These are phyloP conservation scores for Phlyctochytrium bullatum DNA, from an alignment of 192 early-diverging fungal species.

Conservation along the genomic window DNA sequence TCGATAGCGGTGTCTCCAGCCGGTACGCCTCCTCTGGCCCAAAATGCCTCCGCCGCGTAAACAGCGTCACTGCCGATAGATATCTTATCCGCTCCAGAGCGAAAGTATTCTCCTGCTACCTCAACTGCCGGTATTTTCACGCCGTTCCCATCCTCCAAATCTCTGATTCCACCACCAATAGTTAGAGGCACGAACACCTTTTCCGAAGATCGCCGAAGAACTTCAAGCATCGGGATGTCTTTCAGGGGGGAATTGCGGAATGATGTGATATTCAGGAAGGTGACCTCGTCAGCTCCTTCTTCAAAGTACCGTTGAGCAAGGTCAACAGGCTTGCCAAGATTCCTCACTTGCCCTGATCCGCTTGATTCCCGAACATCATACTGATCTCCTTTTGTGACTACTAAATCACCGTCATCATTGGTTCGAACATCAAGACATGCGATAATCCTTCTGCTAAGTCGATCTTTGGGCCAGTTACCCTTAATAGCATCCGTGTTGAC, in stretches of 20 bases:
- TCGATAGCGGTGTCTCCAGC: conserved; percentile 85
- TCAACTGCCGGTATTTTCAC: conserved; percentile 70
- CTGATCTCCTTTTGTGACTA: conserved; percentile 99
- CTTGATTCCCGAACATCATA: conserved; percentile 91
- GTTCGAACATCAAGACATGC: conserved; percentile 96
- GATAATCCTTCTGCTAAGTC: conserved; percentile 86
- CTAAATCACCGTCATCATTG: conserved; percentile 95
- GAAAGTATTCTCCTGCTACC: conserved; percentile 99
- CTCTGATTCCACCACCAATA: conserved; percentile 97
- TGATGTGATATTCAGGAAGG: conserved; percentile 98
- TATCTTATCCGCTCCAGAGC: conserved; percentile 98
- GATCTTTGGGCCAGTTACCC: conserved; percentile 36
- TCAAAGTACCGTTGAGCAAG: conserved; percentile 87
- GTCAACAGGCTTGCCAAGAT: conserved; percentile 96
- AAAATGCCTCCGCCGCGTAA: conserved; percentile 88
- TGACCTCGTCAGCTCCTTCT: conserved; percentile 97
- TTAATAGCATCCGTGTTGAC: conserved; percentile 31
- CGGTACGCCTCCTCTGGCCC: conserved; percentile 45
- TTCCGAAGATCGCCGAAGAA: conserved; percentile 80
- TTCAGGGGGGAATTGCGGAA: conserved; percentile 88
- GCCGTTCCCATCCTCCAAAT: conserved; percentile 77
- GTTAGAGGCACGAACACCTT: conserved; percentile 98
- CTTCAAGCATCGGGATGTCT: conserved; percentile 96
- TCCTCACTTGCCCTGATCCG: conserved; percentile 73
- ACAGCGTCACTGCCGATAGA: conserved; percentile 99